Evolutionary conservation across 768 basidiomycete species (phyloP).

Genomic region (Pholiota molesta): DNA sequence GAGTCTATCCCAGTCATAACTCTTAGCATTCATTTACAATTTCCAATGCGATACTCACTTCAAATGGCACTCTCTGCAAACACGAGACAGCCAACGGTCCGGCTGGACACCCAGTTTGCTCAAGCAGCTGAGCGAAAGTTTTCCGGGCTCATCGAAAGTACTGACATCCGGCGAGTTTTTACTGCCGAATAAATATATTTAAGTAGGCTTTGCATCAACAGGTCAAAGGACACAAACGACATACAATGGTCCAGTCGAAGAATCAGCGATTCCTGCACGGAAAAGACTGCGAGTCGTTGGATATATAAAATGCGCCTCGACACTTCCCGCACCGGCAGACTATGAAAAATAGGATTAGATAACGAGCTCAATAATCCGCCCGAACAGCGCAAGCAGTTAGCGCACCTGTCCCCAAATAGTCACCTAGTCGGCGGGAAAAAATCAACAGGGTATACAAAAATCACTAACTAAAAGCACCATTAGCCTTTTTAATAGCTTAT

Average conservation of each 20-base stretch:
- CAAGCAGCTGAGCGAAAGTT: slow-evolving; percentile 50
- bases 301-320: slow-evolving; percentile 50
- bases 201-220: background rate
- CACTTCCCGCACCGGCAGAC: slow-evolving; percentile 57
- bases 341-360: slow-evolving; percentile 18
- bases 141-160: slow-evolving; percentile 54
- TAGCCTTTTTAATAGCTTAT: background rate
- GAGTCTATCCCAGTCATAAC: slow-evolving; percentile 35
- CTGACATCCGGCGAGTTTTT: slow-evolving; percentile 50
- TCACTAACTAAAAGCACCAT: background rate
- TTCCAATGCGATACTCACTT: slow-evolving; percentile 28
- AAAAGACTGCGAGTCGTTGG: slow-evolving; percentile 41
- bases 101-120: slow-evolving; percentile 47
- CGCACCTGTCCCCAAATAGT: slow-evolving; percentile 59
- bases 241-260: slow-evolving; percentile 54
- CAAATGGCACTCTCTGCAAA: slow-evolving; percentile 47
- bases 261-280: slow-evolving; percentile 56
- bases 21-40: background rate
- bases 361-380: no score
- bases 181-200: slow-evolving; percentile 28
- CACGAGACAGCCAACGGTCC: slow-evolving; percentile 43
- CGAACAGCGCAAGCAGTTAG: background rate
- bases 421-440: slow-evolving; percentile 32
- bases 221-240: slow-evolving; percentile 17
- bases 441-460: background rate